phyloP scores from a whole-genome alignment of 148 eudicot genomes.

The Silene conica region DNA sequence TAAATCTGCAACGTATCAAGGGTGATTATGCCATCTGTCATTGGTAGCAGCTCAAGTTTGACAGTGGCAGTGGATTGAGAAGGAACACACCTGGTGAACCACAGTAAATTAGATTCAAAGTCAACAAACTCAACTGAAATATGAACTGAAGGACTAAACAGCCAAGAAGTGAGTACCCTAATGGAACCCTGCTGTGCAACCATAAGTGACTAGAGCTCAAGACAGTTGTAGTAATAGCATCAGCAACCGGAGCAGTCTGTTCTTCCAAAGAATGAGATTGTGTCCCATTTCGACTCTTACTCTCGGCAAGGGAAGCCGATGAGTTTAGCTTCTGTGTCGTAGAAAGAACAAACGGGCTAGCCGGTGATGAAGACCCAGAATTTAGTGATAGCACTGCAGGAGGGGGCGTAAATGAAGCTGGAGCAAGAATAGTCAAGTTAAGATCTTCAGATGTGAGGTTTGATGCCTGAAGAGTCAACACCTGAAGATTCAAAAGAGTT shows the following conservation, averaged over 20 bases:
- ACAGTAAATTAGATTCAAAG: conserved; percentile 20
- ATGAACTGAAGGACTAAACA: conserved; percentile 4
- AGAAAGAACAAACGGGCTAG: conserved; percentile 44
- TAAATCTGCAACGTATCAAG: conserved; percentile 82
- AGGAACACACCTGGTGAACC: conserved; percentile 72
- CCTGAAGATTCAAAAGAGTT: conserved; percentile 47
- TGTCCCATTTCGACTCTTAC: conserved; percentile 32
- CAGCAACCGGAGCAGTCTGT: conserved; percentile 45
- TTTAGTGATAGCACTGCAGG: conserved; percentile 79
- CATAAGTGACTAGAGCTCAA: conserved; percentile 84
- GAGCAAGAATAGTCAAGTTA: conserved; percentile 86
- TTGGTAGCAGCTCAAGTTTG: conserved; percentile 90
- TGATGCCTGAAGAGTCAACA: conserved; percentile 95
- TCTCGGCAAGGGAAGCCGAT: conserved; percentile 29
- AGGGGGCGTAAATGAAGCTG: conserved; percentile 72
- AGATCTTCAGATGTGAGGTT: conserved; percentile 85
- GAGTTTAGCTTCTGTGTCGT: conserved; percentile 38
- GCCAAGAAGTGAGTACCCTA: conserved; percentile 53
- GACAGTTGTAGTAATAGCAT: conserved; percentile 63
- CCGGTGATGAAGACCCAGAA: conserved; percentile 58
- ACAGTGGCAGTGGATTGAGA: conserved; percentile 80
- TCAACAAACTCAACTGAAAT: conserved; percentile 5
- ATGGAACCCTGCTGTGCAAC: conserved; percentile 93
- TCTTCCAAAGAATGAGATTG: conserved; percentile 40
- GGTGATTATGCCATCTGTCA: conserved; percentile 94